Evolutionary conservation across 495 filamentous ascomycete genomes (phyloP).

Genomic region (Tuber brumale): DNA sequence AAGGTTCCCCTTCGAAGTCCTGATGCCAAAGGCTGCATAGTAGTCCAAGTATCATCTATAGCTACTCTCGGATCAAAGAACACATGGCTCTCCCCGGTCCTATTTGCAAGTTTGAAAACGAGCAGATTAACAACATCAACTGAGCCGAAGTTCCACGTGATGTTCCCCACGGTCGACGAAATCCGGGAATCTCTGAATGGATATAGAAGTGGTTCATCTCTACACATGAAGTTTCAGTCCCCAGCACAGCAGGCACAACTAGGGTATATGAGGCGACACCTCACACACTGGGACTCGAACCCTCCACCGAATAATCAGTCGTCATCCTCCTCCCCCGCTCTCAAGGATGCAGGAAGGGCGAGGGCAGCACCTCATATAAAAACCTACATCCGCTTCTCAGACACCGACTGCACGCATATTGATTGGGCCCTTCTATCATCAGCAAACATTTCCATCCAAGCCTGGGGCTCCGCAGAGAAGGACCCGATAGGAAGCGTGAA

Average conservation of each 20-base stretch:
- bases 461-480: conserved; percentile 68
- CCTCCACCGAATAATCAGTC: not conserved
- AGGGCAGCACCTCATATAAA: conserved; percentile 88
- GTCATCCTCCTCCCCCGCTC: conserved; percentile 4
- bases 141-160: conserved; percentile 50
- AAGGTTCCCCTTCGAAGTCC: conserved; percentile 46
- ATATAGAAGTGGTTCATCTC: conserved; percentile 68
- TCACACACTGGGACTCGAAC: conserved; percentile 45
- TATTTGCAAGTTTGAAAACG: conserved; percentile 45
- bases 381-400: conserved; percentile 70
- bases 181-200: conserved; percentile 75
- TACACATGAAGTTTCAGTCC: conserved; percentile 71
- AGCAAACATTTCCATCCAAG: conserved; percentile 82
- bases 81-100: conserved; percentile 67
- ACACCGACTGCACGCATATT: conserved; percentile 49
- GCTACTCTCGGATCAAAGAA: conserved; percentile 69
- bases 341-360: conserved; percentile 52
- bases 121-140: not conserved
- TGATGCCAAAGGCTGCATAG: conserved; percentile 48
- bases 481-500: conserved; percentile 45
- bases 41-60: conserved; percentile 74
- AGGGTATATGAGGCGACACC: conserved; percentile 60
- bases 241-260: conserved; percentile 66
- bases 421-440: conserved; percentile 85
- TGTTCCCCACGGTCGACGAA: conserved; percentile 75